These are phyloP conservation scores for Chaetomium globosum DNA, from an alignment of 2,329 filamentous ascomycete genomes.

Conservation along the genomic window DNA sequence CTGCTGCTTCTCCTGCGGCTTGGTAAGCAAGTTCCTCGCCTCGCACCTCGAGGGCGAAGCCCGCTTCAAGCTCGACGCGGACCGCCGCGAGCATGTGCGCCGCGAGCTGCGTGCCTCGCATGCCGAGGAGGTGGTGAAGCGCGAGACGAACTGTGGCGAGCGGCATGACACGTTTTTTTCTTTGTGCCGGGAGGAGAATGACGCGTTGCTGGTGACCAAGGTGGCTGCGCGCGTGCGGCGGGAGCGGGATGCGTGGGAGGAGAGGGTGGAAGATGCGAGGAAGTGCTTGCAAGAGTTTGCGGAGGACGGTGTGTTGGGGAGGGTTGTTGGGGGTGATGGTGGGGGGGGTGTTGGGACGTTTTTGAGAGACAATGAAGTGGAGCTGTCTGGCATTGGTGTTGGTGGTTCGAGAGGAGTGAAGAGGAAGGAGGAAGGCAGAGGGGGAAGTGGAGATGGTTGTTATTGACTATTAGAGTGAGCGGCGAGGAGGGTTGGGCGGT, in stretches of 20 bases:
- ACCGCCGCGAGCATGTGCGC: no score
- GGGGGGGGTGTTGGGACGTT: not conserved
- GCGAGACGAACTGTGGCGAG: no score
- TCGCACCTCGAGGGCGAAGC: no score
- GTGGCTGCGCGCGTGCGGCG: not conserved
- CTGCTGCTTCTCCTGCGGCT: no score
- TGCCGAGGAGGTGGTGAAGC: no score
- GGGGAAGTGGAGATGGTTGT: not conserved
- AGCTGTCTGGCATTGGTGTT: not conserved
- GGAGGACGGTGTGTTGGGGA: not conserved
- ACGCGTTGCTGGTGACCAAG: constrained; percentile 10
- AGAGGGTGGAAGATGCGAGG: not conserved
- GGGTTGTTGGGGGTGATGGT: not conserved
- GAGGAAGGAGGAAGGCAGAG: not conserved
- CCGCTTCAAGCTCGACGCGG: no score
- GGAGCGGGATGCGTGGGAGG: not conserved
- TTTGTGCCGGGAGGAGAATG: no score
- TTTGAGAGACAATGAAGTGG: not conserved
- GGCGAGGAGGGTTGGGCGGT: not conserved
- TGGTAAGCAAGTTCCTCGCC: no score
- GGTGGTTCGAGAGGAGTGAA: not conserved
- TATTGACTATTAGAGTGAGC: not conserved
- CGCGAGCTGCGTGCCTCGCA: no score
- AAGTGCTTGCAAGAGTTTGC: not conserved
- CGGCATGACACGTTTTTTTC: no score